A percentile compares a stretch with the other conserved stretches of the same genome.
Evolutionary conservation across 768 basidiomycete species (phyloP).

Genomic region (Serpula lacrymans): DNA sequence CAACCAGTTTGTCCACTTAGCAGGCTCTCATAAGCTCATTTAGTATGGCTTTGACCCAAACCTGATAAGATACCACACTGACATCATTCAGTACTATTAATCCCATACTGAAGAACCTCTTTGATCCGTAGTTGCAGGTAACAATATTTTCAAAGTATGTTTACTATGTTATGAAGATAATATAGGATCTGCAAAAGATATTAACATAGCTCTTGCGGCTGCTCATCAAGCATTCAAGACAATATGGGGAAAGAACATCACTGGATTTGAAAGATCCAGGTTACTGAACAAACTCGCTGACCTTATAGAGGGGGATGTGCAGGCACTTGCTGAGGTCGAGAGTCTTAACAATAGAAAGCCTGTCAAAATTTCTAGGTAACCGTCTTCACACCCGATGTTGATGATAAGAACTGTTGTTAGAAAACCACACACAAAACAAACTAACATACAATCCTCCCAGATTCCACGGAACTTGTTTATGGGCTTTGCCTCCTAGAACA

Average conservation of each 20-base stretch:
- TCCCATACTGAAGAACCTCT: conserved; percentile 74
- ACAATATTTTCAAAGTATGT: background rate
- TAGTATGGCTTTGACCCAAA: conserved; percentile 39
- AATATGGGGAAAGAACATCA: conserved; percentile 86
- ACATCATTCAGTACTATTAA: conserved; percentile 59
- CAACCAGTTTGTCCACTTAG: conserved; percentile 81
- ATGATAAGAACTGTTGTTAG: conserved; percentile 5
- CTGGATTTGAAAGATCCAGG: conserved; percentile 77
- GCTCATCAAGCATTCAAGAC: conserved; percentile 81
- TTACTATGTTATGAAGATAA: conserved; percentile 10
- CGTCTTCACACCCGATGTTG: conserved; percentile 31
- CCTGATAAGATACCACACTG: conserved; percentile 17
- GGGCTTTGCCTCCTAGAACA: no score
- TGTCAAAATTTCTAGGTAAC: conserved; percentile 52
- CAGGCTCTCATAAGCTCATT: conserved; percentile 62
- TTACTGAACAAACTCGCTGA: conserved; percentile 88
- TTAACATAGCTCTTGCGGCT: conserved; percentile 79
- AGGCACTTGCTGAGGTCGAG: conserved; percentile 83
- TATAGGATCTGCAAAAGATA: conserved; percentile 66
- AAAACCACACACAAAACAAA: no score
- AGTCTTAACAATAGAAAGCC: conserved; percentile 90
- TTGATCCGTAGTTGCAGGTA: conserved; percentile 65
- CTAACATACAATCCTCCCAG: no score
- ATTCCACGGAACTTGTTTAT: no score
- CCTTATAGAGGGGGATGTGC: conserved; percentile 80